These are phyloP conservation scores for Pisolithus marmoratus DNA, from an alignment of 768 basidiomycete species.

Conservation along the genomic window DNA sequence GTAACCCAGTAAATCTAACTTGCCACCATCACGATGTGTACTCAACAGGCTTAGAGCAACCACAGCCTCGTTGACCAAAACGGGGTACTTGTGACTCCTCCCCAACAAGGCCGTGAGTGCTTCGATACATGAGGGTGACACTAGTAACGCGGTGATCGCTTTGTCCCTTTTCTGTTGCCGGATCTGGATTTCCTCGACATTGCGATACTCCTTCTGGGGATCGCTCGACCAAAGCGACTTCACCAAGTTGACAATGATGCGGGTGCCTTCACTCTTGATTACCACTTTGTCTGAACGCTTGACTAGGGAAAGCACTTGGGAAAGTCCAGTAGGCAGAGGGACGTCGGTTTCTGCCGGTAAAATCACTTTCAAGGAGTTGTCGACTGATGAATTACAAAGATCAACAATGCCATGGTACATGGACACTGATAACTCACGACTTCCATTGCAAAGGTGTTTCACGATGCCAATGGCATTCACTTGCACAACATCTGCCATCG, in stretches of 20 bases:
- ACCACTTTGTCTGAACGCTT: slow-evolving; percentile 76
- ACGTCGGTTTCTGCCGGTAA: slow-evolving; percentile 34
- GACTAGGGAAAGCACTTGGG: slow-evolving; percentile 68
- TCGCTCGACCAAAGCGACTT: slow-evolving; percentile 69
- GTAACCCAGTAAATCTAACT: slow-evolving; percentile 16
- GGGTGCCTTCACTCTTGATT: slow-evolving; percentile 84
- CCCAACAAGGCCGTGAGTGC: slow-evolving; percentile 68
- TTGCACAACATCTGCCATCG: slow-evolving; percentile 81
- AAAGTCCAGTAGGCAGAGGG: slow-evolving; percentile 44
- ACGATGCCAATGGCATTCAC: slow-evolving; percentile 80
- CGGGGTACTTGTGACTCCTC: slow-evolving; percentile 72
- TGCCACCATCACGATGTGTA: slow-evolving; percentile 61
- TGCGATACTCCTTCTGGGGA: slow-evolving; percentile 21
- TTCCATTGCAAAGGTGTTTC: slow-evolving; percentile 81
- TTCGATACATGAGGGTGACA: slow-evolving; percentile 48
- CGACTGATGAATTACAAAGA: slow-evolving; percentile 23
- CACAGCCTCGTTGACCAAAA: slow-evolving; percentile 85
- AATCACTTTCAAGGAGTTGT: slow-evolving; percentile 47
- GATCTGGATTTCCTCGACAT: slow-evolving; percentile 30
- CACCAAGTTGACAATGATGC: slow-evolving; percentile 81
- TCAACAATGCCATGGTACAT: slow-evolving; percentile 21
- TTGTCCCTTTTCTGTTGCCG: slow-evolving; percentile 46
- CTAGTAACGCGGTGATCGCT: slow-evolving; percentile 49
- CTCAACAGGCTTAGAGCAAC: slow-evolving; percentile 77
- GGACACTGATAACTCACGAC: slow-evolving; percentile 41